Conservation (phyloP, 768 basidiomycete species). For the Mrakia gelida region DNA sequence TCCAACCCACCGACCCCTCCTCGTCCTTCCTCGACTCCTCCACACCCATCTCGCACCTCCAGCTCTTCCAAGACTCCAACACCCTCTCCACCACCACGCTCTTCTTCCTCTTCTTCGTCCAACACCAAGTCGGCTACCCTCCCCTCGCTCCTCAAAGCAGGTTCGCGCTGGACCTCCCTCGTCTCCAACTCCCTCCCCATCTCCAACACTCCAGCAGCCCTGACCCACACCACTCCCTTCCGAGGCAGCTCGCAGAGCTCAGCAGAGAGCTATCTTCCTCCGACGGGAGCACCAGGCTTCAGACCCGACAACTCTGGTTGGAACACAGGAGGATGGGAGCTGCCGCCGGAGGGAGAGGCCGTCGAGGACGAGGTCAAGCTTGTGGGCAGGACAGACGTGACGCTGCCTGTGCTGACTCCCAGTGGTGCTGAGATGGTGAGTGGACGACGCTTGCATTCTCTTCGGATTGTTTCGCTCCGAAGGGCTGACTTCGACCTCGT, state of each 20-base stretch:
- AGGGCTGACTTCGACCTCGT: not conserved
- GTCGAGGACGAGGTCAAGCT: conserved; percentile 41
- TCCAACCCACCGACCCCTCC: not conserved
- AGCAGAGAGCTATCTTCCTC: conserved; percentile 42
- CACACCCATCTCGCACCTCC: not conserved
- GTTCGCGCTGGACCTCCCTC: conserved; percentile 21
- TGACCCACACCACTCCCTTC: conserved; percentile 49
- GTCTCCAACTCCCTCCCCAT: conserved; percentile 36
- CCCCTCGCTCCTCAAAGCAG: conserved; percentile 8
- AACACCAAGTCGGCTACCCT: not conserved
- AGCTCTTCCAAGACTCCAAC: not conserved
- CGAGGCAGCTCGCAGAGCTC: conserved; percentile 46
- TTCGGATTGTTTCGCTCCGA: no score
- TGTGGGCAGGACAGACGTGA: conserved; percentile 21
- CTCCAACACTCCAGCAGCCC: conserved; percentile 45
- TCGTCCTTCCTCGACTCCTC: not conserved
- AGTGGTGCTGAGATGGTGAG: conserved; percentile 35
- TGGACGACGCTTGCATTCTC: no score
- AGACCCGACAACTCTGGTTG: conserved; percentile 62
- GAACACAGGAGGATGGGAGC: conserved; percentile 61
- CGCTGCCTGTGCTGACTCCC: conserved; percentile 23
- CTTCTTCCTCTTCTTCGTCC: not conserved
- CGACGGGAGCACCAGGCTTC: conserved; percentile 65
- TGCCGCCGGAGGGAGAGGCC: conserved; percentile 37
- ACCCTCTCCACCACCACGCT: not conserved